Conservation (phyloP, 2,329 filamentous ascomycete species). For the Epichloe sibirici region DNA sequence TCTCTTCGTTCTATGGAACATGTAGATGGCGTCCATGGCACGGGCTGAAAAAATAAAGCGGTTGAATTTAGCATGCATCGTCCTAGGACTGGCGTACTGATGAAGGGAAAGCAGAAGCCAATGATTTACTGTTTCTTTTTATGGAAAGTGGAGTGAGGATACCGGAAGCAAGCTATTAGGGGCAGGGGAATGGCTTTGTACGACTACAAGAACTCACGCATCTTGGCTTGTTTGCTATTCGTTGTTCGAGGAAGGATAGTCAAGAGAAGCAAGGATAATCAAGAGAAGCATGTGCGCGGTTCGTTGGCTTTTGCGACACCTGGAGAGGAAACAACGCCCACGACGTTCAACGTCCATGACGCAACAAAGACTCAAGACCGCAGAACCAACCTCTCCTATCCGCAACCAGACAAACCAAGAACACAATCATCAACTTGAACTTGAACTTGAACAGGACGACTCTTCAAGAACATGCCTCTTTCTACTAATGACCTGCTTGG, state of each 20-base stretch:
- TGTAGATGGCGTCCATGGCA: slow-evolving; percentile 18
- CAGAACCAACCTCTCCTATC: background rate
- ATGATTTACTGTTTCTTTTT: slow-evolving; percentile 1
- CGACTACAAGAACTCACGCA: slow-evolving; percentile 16
- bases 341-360: background rate
- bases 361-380: background rate
- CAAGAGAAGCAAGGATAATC: background rate
- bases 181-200: slow-evolving; percentile 15
- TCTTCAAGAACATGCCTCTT: background rate
- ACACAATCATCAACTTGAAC: slow-evolving; percentile 6
- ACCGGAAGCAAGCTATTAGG: slow-evolving; percentile 12
- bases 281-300: background rate
- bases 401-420: slow-evolving; percentile 1
- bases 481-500: background rate
- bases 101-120: background rate
- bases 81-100: slow-evolving; percentile 20
- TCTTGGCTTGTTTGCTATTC: slow-evolving; percentile 2
- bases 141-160: slow-evolving; percentile 11
- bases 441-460: background rate
- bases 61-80: slow-evolving; percentile 29
- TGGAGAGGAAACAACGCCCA: background rate
- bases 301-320: background rate
- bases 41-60: slow-evolving; percentile 28
- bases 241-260: background rate
- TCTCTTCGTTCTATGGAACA: slow-evolving; percentile 19